Base-by-base conservation (phyloP, 2,329 filamentous ascomycete genomes). In the Aureobasidium uvarum region DNA sequence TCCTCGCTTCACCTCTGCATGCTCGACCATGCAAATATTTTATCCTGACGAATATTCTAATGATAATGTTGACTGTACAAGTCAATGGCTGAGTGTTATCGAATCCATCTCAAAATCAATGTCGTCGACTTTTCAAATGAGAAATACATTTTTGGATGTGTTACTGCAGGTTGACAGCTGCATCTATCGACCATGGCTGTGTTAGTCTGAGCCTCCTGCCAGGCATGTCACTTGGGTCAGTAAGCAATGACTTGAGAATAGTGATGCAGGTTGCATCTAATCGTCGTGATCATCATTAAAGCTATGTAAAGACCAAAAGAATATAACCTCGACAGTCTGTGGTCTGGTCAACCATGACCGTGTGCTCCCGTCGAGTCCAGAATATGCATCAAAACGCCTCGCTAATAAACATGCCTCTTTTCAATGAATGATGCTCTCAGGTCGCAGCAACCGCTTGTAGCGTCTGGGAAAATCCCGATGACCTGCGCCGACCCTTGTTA, bases 351-450 rank as follows among this genome's bases (percentile, higher is more conserved):
- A 50, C 31, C 58, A 51, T 41, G 33, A 23, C 31, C 28, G 31
- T 48, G 8, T 38, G n/a, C 16, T 18, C 28, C 39, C 14, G 20
- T 31, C 14, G 25, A 45, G 16, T 33, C 13, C 31, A 45, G 28
- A 43, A 60, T 50, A 31, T 39, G 36, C 58, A 50, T 46, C 43
- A 39, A n/a, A 65, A 65, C 63, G 43, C 63, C 63, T 50, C 38
- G 63, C 63, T 59, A 59, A 48, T 16, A 36, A 36, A 64, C 23
- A 28, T 33, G 8, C 11, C 11, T 10, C 13, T 6, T 16, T 23
- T 8, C 36, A 33, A 36, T 36, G 31, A 38, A 58, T 58, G 7
- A 18, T 3, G 31, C 4, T 20, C 1, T 64, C 62, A 64, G 5
- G 52, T 65, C 25, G 63, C 63, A 50, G 63, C 54, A 8, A 65